Evolutionary conservation across 805 yeast species (phyloP).

Genomic region (Wickerhamiella azyma): DNA sequence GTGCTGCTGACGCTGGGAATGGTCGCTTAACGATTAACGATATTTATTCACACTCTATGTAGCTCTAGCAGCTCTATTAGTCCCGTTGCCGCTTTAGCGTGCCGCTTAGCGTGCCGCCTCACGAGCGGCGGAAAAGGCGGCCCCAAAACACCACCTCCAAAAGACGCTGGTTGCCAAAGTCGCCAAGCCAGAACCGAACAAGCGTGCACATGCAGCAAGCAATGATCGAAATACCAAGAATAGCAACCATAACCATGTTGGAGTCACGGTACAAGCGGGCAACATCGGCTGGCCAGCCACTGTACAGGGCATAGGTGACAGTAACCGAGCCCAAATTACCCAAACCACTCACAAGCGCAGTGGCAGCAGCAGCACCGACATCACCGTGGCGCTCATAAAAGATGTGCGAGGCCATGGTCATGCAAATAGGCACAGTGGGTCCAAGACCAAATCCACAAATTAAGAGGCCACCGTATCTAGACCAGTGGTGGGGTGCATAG

Average conservation of each 20-base stretch:
- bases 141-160: conserved; percentile 15
- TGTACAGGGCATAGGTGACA: conserved; percentile 72
- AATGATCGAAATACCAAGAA: conserved; percentile 60
- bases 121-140: background rate
- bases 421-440: conserved; percentile 78
- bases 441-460: conserved; percentile 81
- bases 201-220: conserved; percentile 29
- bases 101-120: no score
- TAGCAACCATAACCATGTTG: conserved; percentile 72
- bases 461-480: conserved; percentile 63
- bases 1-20: conserved; percentile 74
- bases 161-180: conserved; percentile 17
- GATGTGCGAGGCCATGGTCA: conserved; percentile 73
- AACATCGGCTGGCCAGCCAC: conserved; percentile 76
- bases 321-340: conserved; percentile 80
- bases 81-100: no score
- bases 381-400: conserved; percentile 62
- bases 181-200: conserved; percentile 27
- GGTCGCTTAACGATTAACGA: conserved; percentile 27
- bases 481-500: conserved; percentile 61
- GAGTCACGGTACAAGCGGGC: conserved; percentile 49
- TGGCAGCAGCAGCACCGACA: conserved; percentile 69
- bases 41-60: background rate
- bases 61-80: no score
- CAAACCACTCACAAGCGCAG: conserved; percentile 73